A percentile compares a stretch with the other conserved stretches of the same genome.
Evolutionary conservation across 441 rosid species (phyloP).

Genomic region (Corymbia calophylla): DNA sequence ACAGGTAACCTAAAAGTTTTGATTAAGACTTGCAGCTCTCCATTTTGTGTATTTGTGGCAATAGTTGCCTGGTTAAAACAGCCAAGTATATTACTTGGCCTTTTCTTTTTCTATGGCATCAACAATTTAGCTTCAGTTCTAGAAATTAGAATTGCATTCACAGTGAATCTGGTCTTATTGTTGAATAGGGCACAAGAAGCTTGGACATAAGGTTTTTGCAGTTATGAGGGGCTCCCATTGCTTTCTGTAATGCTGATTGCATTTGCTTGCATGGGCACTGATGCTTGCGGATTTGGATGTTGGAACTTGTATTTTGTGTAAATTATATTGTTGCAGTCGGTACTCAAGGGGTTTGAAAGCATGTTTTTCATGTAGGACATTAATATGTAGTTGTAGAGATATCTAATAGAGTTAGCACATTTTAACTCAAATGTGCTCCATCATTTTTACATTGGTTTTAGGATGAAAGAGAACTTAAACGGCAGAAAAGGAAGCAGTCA

Average conservation of each 20-base stretch:
- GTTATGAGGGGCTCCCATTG: neutral
- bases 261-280: neutral
- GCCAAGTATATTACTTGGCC: neutral
- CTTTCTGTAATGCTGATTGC: neutral
- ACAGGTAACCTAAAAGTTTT: slow-evolving; percentile 38
- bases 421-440: neutral
- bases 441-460: slow-evolving; percentile 8
- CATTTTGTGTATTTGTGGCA: neutral
- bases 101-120: neutral
- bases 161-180: neutral
- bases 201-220: neutral
- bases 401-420: neutral
- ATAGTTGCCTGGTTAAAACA: neutral
- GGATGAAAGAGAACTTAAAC: slow-evolving; percentile 89
- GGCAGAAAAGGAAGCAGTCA: slow-evolving; percentile 90
- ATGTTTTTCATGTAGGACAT: neutral
- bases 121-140: neutral
- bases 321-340: neutral
- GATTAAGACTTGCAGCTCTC: neutral
- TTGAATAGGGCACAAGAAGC: neutral
- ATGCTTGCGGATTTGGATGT: neutral
- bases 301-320: neutral
- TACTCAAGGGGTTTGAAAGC: neutral
- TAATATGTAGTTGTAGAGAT: neutral
- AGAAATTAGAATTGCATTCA: neutral